Base-by-base conservation (phyloP, 2,329 filamentous ascomycete genomes). In the Aschersonia sp. region DNA sequence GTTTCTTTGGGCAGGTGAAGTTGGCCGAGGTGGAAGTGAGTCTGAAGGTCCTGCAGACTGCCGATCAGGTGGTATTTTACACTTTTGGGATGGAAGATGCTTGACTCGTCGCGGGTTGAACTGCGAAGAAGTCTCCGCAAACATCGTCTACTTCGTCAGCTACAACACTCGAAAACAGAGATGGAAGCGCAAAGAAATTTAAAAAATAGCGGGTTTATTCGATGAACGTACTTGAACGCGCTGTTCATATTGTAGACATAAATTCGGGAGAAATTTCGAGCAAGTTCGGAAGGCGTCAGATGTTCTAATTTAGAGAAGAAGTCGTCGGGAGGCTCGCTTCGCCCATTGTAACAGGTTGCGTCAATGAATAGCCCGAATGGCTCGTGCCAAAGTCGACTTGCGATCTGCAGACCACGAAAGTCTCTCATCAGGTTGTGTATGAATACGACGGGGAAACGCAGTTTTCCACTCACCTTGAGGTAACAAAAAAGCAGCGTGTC, bases 191-290 rank as follows among this genome's bases (percentile, higher is more conserved):
- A 22, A 22, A 22, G 14, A 22, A 4, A 3, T 22, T 22, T 22
- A 3, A 22, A 22, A 22, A 22, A 22, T 9, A 0, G 14, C 11
- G n/a, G 9, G 7, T 42, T 30, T 11, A 5, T 30, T 35, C 10
- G 5, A 30, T 7, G 29, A 35, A 29, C 12, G 6, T 63, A 76
- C 73, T 76, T 73, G 60, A 81, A 83, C 9, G 78, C 74, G 56
- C 76, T 83, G 55, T 85, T 85, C 79, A 84, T 84, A 57, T 85
- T 85, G 62, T 85, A 84, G 12, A 85, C 70, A 53, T 84, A 85
- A 41, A 83, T 70, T 39, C 79, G 70, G 1, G 73, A 68, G 4
- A 84, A 64, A 50, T 80, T 76, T 46, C 69, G 70, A 2, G 73
- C 70, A 43, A 84, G 60, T 54, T 85, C 81, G 0, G 70, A 69